These are phyloP conservation scores for Pythium biforme DNA, from an alignment of 352 stramenopile species.

Conservation along the genomic window DNA sequence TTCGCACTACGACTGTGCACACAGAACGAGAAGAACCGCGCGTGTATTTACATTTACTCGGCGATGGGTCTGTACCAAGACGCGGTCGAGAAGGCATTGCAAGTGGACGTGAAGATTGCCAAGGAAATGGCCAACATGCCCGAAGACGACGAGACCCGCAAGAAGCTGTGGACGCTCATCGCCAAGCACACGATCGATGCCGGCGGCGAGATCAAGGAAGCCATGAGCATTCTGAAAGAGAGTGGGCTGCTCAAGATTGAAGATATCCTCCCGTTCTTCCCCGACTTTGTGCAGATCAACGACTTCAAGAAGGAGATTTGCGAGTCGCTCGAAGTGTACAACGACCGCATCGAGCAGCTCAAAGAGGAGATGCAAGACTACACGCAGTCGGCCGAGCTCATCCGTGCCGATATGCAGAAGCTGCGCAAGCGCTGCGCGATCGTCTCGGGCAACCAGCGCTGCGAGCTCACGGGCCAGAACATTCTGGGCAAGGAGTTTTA, in stretches of 20 bases:
- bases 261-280: constrained; percentile 94
- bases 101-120: constrained; percentile 91
- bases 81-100: constrained; percentile 88
- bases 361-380: constrained; percentile 94
- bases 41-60: constrained; percentile 95
- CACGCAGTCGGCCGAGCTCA: constrained; percentile 87
- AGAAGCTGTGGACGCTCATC: constrained; percentile 94
- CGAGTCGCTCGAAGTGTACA: constrained; percentile 90
- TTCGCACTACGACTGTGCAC: constrained; percentile 92
- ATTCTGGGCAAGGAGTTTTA: constrained; percentile 92
- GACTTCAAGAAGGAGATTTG: constrained; percentile 96
- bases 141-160: constrained; percentile 84
- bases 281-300: constrained; percentile 95
- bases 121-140: constrained; percentile 92
- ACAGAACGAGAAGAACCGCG: constrained; percentile 90
- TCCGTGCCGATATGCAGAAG: constrained; percentile 88
- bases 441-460: constrained; percentile 87
- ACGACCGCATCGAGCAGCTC: constrained; percentile 89
- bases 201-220: constrained; percentile 79
- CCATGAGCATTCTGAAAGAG: constrained; percentile 86
- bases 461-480: constrained; percentile 87
- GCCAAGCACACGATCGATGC: constrained; percentile 92
- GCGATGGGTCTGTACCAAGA: constrained; percentile 92
- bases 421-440: constrained; percentile 84
- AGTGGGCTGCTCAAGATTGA: constrained; percentile 91